Evolutionary conservation across 2,329 filamentous ascomycete species (phyloP).

Genomic region (Fusarium newnesense): DNA sequence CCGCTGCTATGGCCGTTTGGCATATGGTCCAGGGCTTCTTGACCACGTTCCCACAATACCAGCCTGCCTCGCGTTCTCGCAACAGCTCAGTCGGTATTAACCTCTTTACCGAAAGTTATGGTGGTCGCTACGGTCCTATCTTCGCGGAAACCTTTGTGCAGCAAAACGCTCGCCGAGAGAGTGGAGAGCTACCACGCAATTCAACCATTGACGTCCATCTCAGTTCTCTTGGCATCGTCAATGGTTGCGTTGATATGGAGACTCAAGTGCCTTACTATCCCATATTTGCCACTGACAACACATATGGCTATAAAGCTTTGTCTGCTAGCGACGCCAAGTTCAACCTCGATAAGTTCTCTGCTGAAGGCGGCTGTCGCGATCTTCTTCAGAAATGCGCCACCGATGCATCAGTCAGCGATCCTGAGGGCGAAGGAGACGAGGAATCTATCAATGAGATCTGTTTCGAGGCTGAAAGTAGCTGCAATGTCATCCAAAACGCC

Average conservation of each 20-base stretch:
- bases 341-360: conserved; percentile 49
- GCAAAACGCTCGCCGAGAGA: conserved; percentile 68
- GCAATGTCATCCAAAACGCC: conserved; percentile 63
- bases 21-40: conserved; percentile 73
- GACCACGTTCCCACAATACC: conserved; percentile 67
- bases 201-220: conserved; percentile 69
- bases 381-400: conserved; percentile 63
- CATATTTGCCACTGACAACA: conserved; percentile 69
- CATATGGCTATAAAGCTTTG: conserved; percentile 71
- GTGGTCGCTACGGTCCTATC: conserved; percentile 75
- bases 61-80: conserved; percentile 52
- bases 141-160: conserved; percentile 69
- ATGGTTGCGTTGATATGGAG: conserved; percentile 74
- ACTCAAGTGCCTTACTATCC: conserved; percentile 69
- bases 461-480: conserved; percentile 56
- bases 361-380: conserved; percentile 62
- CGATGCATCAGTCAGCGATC: conserved; percentile 53
- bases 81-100: conserved; percentile 66
- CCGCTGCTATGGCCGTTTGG: conserved; percentile 70
- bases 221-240: conserved; percentile 73
- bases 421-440: conserved; percentile 53
- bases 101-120: conserved; percentile 76
- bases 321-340: conserved; percentile 62
- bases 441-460: conserved; percentile 58
- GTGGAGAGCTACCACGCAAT: conserved; percentile 59